Evolutionary conservation across 768 basidiomycete species (phyloP), one percentile per base, ranked within the genome.

Genomic region (Steccherinum ochraceum): DNA sequence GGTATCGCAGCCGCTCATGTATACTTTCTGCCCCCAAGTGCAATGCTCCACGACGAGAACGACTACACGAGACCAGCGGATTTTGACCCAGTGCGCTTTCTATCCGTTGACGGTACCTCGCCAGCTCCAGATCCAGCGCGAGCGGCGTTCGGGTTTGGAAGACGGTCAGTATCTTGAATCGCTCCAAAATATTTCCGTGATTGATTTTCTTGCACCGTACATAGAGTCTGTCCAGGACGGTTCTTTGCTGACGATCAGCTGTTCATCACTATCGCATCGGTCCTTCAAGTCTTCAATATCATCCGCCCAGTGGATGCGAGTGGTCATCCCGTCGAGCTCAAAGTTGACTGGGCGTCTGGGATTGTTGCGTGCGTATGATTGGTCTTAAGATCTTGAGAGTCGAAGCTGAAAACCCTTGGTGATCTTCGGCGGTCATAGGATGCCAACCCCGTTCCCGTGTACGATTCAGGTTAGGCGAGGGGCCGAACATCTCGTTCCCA

Each of bases 151-250:
- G 58, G 58, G 16, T 57, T 49, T 26, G 58, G 58, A 21, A 23
- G 58, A 35, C 47, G 60, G 49, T 21, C 11, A 10, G 43, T n/a
- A n/a, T n/a, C n/a, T n/a, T n/a, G n/a, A n/a, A n/a, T 21, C 12
- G 11, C 20, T 10, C 20, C n/a, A n/a, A 13, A 11, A 44, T n/a
- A 39, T 39, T 39, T 11, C n/a, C 35, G 35, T n/a, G 35, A 39
- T 39, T 11, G n/a, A 39, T 11, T 11, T 39, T 39, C 11, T 11
- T n/a, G 11, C 11, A n/a, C 35, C 11, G 11, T 39, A n/a, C n/a
- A n/a, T n/a, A 52, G 51, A 16, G 50, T 58, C 21, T 61, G 61
- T 35, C 61, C 61, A 16, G 61, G 61, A 12, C 42, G 53, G 18
- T 45, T 52, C 20, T 41, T 62, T 26, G 61, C 53, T 13, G 57